Conservation (phyloP, 257 asterid genomes). For the Linderniella brevidens region DNA sequence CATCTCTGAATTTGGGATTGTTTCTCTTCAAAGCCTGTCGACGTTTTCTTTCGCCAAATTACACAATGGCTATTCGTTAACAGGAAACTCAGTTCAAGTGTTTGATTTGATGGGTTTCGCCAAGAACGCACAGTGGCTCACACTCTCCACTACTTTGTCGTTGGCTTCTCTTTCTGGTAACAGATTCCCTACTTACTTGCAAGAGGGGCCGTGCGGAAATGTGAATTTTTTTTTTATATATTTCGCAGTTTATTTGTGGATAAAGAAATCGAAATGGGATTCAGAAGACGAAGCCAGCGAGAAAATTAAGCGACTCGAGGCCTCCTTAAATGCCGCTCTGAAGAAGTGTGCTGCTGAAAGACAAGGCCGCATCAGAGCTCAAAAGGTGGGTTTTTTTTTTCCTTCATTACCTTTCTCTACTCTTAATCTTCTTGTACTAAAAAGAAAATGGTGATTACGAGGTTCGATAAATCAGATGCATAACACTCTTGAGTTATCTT, state of each 20-base stretch:
- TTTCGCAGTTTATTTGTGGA: slow-evolving; percentile 35
- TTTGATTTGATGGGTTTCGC: too few species aligned
- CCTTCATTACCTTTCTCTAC: not conserved
- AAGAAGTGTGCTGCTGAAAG: slow-evolving; percentile 74
- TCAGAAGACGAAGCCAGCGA: slow-evolving; percentile 16
- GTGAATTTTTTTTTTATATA: not conserved
- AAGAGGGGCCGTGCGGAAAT: slow-evolving; percentile 23
- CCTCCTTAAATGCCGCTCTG: slow-evolving; percentile 35
- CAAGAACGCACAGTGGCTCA: slow-evolving; percentile 13
- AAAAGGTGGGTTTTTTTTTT: slow-evolving; percentile 25
- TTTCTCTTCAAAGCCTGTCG: too few species aligned
- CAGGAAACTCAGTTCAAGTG: too few species aligned
- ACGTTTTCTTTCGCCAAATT: too few species aligned
- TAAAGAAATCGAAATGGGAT: slow-evolving; percentile 27
- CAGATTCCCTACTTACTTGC: slow-evolving; percentile 16
- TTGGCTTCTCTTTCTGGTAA: slow-evolving; percentile 20
- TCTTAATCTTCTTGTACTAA: not conserved
- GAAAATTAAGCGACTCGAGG: slow-evolving; percentile 44
- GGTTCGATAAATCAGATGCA: not conserved
- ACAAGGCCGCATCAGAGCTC: slow-evolving; percentile 89
- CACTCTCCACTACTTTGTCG: slow-evolving; percentile 26
- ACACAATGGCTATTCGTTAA: too few species aligned
- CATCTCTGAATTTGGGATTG: too few species aligned
- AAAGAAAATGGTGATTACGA: not conserved
- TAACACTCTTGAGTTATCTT: too few species aligned